These are phyloP conservation scores for Kockiozyma suomiensis DNA, from an alignment of 805 yeast genomes.

Conservation along the genomic window DNA sequence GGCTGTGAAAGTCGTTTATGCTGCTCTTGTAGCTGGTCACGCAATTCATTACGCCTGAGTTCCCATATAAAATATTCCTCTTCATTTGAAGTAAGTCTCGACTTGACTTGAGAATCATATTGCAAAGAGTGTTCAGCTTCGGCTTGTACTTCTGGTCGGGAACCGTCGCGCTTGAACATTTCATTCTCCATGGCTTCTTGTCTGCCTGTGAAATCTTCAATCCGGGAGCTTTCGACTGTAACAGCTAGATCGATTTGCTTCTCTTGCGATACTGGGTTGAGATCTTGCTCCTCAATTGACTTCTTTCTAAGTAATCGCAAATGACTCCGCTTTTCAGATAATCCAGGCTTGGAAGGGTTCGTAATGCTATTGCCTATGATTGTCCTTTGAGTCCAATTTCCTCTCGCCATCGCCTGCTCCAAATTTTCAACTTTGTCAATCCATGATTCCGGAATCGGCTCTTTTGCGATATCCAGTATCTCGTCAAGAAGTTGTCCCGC, in stretches of 20 bases:
- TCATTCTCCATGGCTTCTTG: conserved; percentile 6
- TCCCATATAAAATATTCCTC: not conserved
- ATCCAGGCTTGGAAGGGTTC: not conserved
- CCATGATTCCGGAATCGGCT: conserved; percentile 32
- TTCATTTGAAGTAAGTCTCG: not conserved
- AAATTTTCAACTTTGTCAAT: conserved; percentile 26
- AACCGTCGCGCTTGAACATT: not conserved
- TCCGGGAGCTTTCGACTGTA: not conserved
- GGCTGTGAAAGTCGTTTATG: conserved; percentile 9
- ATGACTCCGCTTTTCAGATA: not conserved
- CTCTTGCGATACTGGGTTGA: not conserved
- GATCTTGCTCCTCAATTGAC: not conserved
- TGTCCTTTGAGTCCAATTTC: conserved; percentile 6
- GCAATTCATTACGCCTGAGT: not conserved
- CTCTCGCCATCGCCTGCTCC: conserved; percentile 13
- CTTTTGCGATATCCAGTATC: conserved; percentile 22
- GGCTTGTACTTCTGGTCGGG: not conserved
- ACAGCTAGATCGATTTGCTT: not conserved
- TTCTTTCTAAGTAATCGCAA: not conserved
- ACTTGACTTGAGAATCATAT: not conserved
- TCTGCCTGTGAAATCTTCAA: not conserved
- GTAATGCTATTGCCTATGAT: not conserved
- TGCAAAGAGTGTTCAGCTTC: too few relatives aligned
- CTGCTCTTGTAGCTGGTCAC: not conserved
- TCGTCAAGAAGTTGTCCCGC: conserved; percentile 26